Evolutionary conservation across 371 early-diverging fungal genomes (phyloP), one percentile per base, ranked within the genome.

Genomic region (Mucor circinelloides): DNA sequence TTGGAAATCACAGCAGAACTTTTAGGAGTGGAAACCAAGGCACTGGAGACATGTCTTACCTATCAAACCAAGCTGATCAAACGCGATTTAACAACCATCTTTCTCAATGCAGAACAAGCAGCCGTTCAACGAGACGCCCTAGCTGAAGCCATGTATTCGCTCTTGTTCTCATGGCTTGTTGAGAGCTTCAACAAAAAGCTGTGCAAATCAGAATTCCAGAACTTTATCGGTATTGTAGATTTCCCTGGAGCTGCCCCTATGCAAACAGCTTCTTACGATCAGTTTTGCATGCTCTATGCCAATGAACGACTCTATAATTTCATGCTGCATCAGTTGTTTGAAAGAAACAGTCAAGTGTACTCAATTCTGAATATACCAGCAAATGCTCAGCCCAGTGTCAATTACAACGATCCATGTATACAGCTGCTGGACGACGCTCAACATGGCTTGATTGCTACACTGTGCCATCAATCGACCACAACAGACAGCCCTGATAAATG

Each of bases 221-320:
- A 90, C 72, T 87, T 90, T 63, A 83, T 93, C 54, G 88, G 88
- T 10, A 73, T 92, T 12, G 73, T 92, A 19, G 91, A 92, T 60
- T 82, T 90, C 66, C 84, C 87, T 27, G 92, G 91, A 2, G 79
- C 84, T 23, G 42, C 55, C 12, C 58, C 50, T 19, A 21, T 36
- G 59, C 79, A 64, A 60, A 68, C 66, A n/a, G 72, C 80, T 25
- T 57, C 81, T 15, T 93, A 92, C 71, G 90, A 93, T 69, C 87
- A 90, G 60, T 89, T 95, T 61, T 85, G 87, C 6, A 66, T 74
- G 56, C 90, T 94, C 70, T 89, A 91, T 76, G 92, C 94, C 34
- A 92, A 90, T 71, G 96, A 96, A 77, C 84, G 89, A 54, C 71
- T 95, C 13, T 80, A 87, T 36, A 77, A 89, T 23, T 91, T 81